Percentiles rank a stretch among this genome's conserved stretches.
Evolutionary conservation across 2,329 filamentous ascomycete species (phyloP).

Genomic region (Ceratocystis cubensis): DNA sequence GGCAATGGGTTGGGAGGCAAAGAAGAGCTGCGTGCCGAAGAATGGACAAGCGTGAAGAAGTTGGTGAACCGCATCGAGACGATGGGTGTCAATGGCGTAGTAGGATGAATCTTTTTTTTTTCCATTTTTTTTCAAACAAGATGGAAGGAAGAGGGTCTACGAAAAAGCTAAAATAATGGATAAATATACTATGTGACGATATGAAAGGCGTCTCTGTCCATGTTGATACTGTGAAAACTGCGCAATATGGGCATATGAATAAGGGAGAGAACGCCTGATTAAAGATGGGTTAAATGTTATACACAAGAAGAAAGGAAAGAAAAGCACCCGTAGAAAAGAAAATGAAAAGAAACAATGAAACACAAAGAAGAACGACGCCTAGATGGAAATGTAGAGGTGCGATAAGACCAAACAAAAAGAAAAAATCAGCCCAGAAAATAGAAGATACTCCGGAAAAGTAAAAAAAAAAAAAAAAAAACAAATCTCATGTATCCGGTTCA

Average conservation of each 20-base stretch:
- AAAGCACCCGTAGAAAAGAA: neutral
- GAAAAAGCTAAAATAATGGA: slow-evolving; percentile 10
- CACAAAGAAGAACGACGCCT: neutral
- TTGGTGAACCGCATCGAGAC: slow-evolving; percentile 65
- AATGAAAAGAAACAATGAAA: neutral
- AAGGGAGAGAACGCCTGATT: neutral
- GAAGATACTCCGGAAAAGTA: neutral
- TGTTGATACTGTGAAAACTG: neutral
- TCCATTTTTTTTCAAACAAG: neutral
- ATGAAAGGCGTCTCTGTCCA: neutral
- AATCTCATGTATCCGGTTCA: neutral
- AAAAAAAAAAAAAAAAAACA: neutral
- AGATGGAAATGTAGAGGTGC: neutral
- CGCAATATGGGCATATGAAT: neutral
- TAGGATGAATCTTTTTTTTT: slow-evolving; percentile 23
- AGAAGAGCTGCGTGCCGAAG: slow-evolving; percentile 70
- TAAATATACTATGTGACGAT: slow-evolving; percentile 12
- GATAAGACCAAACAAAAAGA: neutral
- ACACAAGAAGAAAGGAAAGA: neutral
- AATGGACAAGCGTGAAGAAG: slow-evolving; percentile 90
- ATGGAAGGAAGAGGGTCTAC: neutral
- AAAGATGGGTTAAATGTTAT: neutral
- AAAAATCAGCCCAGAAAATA: neutral
- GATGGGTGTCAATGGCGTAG: slow-evolving; percentile 38
- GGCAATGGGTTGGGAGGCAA: slow-evolving; percentile 69